Percentiles rank a stretch among this genome's conserved stretches.
These are phyloP conservation scores for Trichoderma polysporum DNA, from an alignment of 2,329 filamentous ascomycete species.

Conservation along the genomic window DNA sequence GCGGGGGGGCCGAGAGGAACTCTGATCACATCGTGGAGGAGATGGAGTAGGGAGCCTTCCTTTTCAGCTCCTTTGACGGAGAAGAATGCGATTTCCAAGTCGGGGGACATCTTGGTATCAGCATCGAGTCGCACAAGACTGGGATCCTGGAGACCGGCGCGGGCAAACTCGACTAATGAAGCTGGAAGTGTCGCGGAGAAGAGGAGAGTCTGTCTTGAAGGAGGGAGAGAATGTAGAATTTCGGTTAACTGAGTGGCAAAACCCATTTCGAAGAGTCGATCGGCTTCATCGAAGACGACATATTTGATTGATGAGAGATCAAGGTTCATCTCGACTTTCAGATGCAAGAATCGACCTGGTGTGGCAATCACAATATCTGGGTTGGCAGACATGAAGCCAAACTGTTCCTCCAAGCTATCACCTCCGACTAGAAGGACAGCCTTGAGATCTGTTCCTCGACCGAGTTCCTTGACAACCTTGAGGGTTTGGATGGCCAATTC, in stretches of 20 bases:
- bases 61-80: conserved; percentile 89
- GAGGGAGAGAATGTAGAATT: conserved; percentile 84
- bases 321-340: conserved; percentile 94
- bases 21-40: conserved; percentile 89
- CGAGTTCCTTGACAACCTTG: conserved; percentile 94
- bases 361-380: conserved; percentile 98
- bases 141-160: conserved; percentile 89
- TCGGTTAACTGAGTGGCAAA: conserved; percentile 92
- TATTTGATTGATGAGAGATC: conserved; percentile 90
- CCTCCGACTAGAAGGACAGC: conserved; percentile 90
- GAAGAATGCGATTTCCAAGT: conserved; percentile 95
- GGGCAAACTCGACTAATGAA: conserved; percentile 91
- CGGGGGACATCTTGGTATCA: conserved; percentile 93
- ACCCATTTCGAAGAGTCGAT: conserved; percentile 97
- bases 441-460: conserved; percentile 85
- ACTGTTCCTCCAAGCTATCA: conserved; percentile 94
- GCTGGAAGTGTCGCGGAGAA: conserved; percentile 96
- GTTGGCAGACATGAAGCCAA: conserved; percentile 86
- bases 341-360: conserved; percentile 90
- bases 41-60: conserved; percentile 85
- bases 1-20: conserved; percentile 71
- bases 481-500: conserved; percentile 93
- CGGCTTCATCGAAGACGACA: conserved; percentile 96
- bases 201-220: conserved; percentile 81
- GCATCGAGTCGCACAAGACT: conserved; percentile 86